Conservation (phyloP, 2,329 filamentous ascomycete genomes). For the Aspergillus neotritici region DNA sequence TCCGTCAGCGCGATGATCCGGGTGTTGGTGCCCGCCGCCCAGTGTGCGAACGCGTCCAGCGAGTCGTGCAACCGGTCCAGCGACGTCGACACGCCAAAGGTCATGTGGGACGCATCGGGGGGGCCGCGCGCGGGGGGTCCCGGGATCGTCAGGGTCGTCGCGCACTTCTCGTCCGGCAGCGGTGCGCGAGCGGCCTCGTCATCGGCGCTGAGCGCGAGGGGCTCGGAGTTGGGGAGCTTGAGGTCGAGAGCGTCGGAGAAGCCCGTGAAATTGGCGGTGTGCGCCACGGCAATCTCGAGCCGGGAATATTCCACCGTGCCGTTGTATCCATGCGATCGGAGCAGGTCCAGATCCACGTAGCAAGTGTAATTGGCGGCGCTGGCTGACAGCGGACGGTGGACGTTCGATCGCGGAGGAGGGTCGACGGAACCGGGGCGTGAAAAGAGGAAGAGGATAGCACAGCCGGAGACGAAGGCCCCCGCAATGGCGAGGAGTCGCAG, state of each 20-base stretch:
- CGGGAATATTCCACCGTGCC: constrained; percentile 12
- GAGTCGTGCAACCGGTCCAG: constrained; percentile 45
- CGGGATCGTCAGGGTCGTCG: constrained; percentile 13
- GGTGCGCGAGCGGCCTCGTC: constrained; percentile 14
- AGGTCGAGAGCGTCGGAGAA: constrained; percentile 11
- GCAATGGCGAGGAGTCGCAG: constrained; percentile 7
- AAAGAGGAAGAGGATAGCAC: constrained; percentile 7
- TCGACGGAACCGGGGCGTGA: not conserved
- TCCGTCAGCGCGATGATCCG: constrained; percentile 48
- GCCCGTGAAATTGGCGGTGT: constrained; percentile 14
- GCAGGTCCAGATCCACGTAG: constrained; percentile 14
- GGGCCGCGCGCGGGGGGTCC: constrained; percentile 9
- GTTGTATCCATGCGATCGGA: constrained; percentile 12
- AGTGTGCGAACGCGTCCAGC: constrained; percentile 47
- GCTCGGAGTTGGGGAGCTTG: constrained; percentile 10
- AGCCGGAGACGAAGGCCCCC: constrained; percentile 6
- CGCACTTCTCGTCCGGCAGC: constrained; percentile 11
- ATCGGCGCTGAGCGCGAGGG: constrained; percentile 13
- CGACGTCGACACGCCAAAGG: constrained; percentile 51
- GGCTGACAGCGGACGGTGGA: not conserved
- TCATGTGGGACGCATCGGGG: constrained; percentile 40
- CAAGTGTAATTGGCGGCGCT: constrained; percentile 6
- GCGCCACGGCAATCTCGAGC: constrained; percentile 14
- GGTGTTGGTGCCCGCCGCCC: constrained; percentile 45
- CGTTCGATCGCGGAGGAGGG: not conserved